Base-by-base conservation (phyloP, 1,139 yeast genomes). In the Sporopachydermia cereana region DNA sequence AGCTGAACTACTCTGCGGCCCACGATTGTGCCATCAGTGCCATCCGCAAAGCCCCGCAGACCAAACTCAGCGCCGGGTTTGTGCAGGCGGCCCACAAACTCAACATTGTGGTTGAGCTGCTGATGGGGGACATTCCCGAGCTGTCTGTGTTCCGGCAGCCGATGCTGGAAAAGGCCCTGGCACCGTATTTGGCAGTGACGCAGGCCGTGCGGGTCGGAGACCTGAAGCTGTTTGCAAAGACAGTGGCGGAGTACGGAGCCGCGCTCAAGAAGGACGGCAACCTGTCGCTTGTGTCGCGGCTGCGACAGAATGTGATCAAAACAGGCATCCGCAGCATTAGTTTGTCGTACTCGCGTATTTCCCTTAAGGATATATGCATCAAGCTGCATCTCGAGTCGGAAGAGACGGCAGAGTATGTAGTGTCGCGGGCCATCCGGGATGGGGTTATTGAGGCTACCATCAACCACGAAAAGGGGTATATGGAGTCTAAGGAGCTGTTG, bases 41-140 rank as follows among this genome's bases (percentile, higher is more conserved):
- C 4, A 83, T 89, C 46, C 80, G 98, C 68, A 93, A 93, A 63
- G 89, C 95, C n/a, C 98, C 98, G 29, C 96, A 88, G 62, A 85
- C 95, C 1, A 71, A 77, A 43, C 76, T 80, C 51, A 88, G 96
- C 3, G 66, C 74, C 43, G 98, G 98, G 0, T 93, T 93, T 61
- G 64, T 89, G 51, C 96, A 88, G 64, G 77, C 85, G 43, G 94
- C 96, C 3, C 81, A 91, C 54, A 93, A 93, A 66, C 74, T 93
- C 54, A 84, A 80, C 59, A 83, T 91, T 51, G 74, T 89, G 47
- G 85, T 91, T 57, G 96, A 93, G 65, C 71, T 93, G 56, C 75
- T 93, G 54, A 89, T 91, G 79, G 98, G 99, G 45, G 98, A 91
- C 57, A 84, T 93, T 55, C 98, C 98, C n/a, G 96, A 86, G 57